Conservation (phyloP, 2,329 filamentous ascomycete species). For the Drechslera avenae region DNA sequence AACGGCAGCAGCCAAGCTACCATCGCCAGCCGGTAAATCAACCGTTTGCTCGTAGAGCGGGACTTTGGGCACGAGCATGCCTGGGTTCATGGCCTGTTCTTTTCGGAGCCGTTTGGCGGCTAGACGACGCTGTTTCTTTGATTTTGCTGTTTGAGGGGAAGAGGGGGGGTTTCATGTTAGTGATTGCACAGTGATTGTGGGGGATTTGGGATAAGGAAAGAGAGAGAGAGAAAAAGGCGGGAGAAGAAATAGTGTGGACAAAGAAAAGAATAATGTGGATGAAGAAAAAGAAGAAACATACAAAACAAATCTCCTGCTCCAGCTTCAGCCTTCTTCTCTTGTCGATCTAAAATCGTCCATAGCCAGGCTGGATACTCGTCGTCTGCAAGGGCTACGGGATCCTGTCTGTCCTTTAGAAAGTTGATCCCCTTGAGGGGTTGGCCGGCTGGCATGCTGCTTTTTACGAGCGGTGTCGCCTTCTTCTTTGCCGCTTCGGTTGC, state of each 20-base stretch:
- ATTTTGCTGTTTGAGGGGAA: slow-evolving; percentile 66
- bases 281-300: slow-evolving; percentile 54
- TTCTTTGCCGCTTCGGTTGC: slow-evolving; percentile 34
- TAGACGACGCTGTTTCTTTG: slow-evolving; percentile 76
- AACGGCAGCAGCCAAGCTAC: slow-evolving; percentile 53
- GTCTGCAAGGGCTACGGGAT: slow-evolving; percentile 76
- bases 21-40: slow-evolving; percentile 66
- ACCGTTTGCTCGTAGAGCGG: slow-evolving; percentile 78
- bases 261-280: no score
- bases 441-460: slow-evolving; percentile 65
- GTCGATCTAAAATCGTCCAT: slow-evolving; percentile 70
- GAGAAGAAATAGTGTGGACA: no score
- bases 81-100: slow-evolving; percentile 68
- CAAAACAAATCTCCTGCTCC: slow-evolving; percentile 77
- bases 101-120: slow-evolving; percentile 70
- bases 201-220: no score
- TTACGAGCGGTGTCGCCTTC: slow-evolving; percentile 38
- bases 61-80: slow-evolving; percentile 66
- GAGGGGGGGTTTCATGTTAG: no score
- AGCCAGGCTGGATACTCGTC: slow-evolving; percentile 81
- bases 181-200: no score
- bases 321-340: slow-evolving; percentile 60
- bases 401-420: slow-evolving; percentile 73
- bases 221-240: no score
- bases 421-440: slow-evolving; percentile 75